Conservation (phyloP, 495 filamentous ascomycete genomes). For the Daldinia caldariorum region DNA sequence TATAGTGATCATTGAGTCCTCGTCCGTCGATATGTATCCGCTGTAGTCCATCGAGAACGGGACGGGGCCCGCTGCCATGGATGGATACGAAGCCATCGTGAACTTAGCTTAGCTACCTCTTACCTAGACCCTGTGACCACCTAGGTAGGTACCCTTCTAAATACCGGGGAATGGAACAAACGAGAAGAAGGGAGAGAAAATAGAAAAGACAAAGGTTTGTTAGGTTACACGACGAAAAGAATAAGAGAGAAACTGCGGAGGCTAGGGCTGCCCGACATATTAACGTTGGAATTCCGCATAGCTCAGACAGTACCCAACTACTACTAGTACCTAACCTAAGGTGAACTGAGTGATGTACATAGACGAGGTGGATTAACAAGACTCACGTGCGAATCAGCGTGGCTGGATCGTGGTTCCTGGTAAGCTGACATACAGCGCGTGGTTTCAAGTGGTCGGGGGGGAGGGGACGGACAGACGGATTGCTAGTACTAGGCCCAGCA, state of each 20-base stretch:
- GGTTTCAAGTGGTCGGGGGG: slow-evolving; percentile 8
- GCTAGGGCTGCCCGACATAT: slow-evolving; percentile 1
- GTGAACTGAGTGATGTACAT: neutral
- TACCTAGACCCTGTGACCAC: neutral
- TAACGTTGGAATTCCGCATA: neutral
- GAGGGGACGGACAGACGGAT: neutral
- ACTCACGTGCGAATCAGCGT: neutral
- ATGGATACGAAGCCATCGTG: slow-evolving; percentile 1
- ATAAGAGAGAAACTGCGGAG: neutral
- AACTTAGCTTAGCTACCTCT: too few species aligned
- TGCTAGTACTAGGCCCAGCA: slow-evolving; percentile 2
- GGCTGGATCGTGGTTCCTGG: slow-evolving; percentile 2
- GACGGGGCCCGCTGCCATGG: neutral
- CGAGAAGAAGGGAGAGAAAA: neutral
- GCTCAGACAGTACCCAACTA: neutral
- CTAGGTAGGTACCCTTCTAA: neutral
- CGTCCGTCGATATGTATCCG: slow-evolving; percentile 15
- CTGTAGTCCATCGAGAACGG: slow-evolving; percentile 19
- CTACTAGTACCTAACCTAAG: neutral
- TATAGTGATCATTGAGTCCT: neutral
- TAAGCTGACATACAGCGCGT: slow-evolving; percentile 7
- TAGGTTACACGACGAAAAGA: slow-evolving; percentile 2
- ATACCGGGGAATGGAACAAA: neutral
- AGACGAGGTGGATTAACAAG: neutral
- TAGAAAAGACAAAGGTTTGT: neutral